Conservation (phyloP, 2,329 filamentous ascomycete genomes). For the Seiridium cupressi region DNA sequence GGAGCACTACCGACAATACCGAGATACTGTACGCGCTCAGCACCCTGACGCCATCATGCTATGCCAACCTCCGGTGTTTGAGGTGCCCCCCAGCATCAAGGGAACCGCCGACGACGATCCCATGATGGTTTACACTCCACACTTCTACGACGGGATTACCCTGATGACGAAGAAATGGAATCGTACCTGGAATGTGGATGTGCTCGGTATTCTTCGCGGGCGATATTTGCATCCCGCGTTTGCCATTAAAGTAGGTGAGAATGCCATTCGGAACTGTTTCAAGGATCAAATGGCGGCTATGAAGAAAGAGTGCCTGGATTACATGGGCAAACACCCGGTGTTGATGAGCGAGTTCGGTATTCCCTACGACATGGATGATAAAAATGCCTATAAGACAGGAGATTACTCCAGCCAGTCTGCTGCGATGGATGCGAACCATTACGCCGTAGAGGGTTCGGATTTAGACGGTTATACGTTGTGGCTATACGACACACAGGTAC, state of each 20-base stretch:
- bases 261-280: constrained; percentile 91
- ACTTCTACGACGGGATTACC: constrained; percentile 96
- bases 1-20: constrained; percentile 76
- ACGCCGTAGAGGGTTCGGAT: constrained; percentile 78
- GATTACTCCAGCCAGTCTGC: constrained; percentile 91
- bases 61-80: constrained; percentile 87
- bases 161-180: constrained; percentile 99
- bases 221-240: constrained; percentile 87
- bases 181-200: constrained; percentile 93
- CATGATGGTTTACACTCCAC: constrained; percentile 87
- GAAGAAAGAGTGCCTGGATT: constrained; percentile 80
- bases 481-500: constrained; percentile 74
- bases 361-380: constrained; percentile 97
- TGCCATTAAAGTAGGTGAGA: constrained; percentile 89
- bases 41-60: constrained; percentile 84
- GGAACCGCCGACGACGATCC: constrained; percentile 85
- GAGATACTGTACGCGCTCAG: constrained; percentile 68
- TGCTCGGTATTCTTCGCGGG: constrained; percentile 86
- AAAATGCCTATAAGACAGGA: constrained; percentile 91
- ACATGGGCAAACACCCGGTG: constrained; percentile 85
- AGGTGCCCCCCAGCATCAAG: constrained; percentile 86
- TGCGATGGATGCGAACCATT: constrained; percentile 96
- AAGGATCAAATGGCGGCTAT: constrained; percentile 82
- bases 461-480: constrained; percentile 87
- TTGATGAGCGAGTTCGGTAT: constrained; percentile 95